Evolutionary conservation across 2,329 filamentous ascomycete genomes (phyloP).

Genomic region (Penicillium sp.): DNA sequence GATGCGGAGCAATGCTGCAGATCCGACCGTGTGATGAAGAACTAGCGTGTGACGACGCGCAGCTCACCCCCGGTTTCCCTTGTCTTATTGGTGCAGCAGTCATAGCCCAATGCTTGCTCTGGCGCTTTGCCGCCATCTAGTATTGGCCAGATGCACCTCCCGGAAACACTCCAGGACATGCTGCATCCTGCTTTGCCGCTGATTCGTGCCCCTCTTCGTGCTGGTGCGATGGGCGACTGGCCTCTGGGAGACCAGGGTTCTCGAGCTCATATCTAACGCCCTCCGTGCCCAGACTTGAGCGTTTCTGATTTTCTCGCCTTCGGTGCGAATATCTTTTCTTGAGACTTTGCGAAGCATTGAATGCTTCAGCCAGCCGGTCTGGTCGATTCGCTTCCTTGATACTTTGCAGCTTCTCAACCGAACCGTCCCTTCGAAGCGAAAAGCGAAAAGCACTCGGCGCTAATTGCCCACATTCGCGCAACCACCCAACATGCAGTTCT

Average conservation of each 20-base stretch:
- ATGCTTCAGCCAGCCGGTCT: slow-evolving; percentile 38
- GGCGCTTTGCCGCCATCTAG: slow-evolving; percentile 34
- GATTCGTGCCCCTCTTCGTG: slow-evolving; percentile 30
- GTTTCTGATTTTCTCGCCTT: slow-evolving; percentile 14
- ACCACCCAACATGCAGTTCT: slow-evolving; percentile 34
- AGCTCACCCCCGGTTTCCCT: slow-evolving; percentile 10
- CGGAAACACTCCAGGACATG: slow-evolving; percentile 25
- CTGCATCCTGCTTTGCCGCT: slow-evolving; percentile 21
- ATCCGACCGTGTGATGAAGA: slow-evolving; percentile 27
- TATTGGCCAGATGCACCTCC: slow-evolving; percentile 36
- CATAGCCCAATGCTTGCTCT: slow-evolving; percentile 20
- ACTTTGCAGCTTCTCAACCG: slow-evolving; percentile 2
- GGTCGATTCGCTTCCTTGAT: slow-evolving; percentile 22
- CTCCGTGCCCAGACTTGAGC: slow-evolving; percentile 20
- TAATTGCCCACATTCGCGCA: neutral
- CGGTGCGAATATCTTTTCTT: slow-evolving; percentile 11
- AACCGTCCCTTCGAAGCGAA: slow-evolving; percentile 1
- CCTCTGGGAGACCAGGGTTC: slow-evolving; percentile 9
- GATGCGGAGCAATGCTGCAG: slow-evolving; percentile 24
- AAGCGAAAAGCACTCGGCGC: neutral
- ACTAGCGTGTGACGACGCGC: slow-evolving; percentile 34
- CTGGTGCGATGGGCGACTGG: slow-evolving; percentile 17
- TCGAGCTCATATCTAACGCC: slow-evolving; percentile 31
- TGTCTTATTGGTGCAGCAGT: slow-evolving; percentile 28
- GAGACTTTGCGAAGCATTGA: slow-evolving; percentile 27